Base-by-base conservation (phyloP, 2,329 filamentous ascomycete genomes). In the Zymoseptoria crescenta region DNA sequence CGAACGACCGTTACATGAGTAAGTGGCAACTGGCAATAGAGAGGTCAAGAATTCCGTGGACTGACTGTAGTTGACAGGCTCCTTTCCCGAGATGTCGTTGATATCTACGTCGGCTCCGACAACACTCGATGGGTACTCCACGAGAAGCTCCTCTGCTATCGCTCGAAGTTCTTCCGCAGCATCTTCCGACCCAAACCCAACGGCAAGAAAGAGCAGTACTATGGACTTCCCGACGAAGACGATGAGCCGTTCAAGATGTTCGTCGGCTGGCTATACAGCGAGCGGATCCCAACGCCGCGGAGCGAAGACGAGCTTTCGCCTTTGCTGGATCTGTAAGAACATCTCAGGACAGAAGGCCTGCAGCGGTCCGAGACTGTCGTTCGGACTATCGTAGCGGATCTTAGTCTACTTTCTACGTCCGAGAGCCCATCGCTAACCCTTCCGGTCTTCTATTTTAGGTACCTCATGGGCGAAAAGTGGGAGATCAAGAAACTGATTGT, bases 51-150 rank as follows among this genome's bases (percentile, higher is more conserved):
- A 13, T 16, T 45, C n/a, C 35, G 35, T 45, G 35, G n/a, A 27
- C 52, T 56, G 49, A 55, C 19, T 20, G 8, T 45, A 20, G 29
- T 19, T 13, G 16, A 49, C 65, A 81, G 79, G 72, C 79, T 83
- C 65, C 77, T 83, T 62, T 80, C 79, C 59, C 76, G 74, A 57
- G 76, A 79, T 60, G 77, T 82, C 72, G 50, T 82, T 59, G 79
- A 82, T 71, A 77, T 83, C 70, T 82, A 82, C 69, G 78, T 83
- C 69, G 80, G 80, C 56, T 63, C 74, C 6, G 77, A 80, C 41
- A 80, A 80, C 72, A 81, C 79, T 1, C 78, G 80, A 70, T 83
- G 79, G 79, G 75, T 78, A 58, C 74, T 83, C 3, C 80, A 82
- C 74, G 79, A 83, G 67, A 81, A 81, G 64, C 79, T 83, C 7